phyloP scores from a whole-genome alignment of 2,329 filamentous ascomycete species.

The Aspergillus aculeatus region DNA sequence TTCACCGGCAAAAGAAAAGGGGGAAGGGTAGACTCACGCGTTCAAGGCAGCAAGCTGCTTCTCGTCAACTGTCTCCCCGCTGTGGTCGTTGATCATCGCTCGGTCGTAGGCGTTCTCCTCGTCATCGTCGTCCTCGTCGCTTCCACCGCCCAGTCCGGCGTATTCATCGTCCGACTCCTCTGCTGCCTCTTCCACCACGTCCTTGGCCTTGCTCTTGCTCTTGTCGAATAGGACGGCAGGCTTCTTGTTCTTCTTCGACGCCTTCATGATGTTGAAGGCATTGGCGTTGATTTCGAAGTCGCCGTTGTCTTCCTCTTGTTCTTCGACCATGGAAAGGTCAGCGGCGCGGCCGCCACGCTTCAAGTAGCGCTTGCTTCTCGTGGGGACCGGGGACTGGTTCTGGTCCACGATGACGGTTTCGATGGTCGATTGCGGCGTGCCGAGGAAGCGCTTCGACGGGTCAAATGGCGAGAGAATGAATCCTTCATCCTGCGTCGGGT shows the following conservation, averaged over 20 bases:
- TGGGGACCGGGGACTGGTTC: constrained; percentile 64
- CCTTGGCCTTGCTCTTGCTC: constrained; percentile 81
- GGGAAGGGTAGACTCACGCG: constrained; percentile 64
- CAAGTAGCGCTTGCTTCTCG: constrained; percentile 58
- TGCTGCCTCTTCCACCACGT: constrained; percentile 88
- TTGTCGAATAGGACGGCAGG: constrained; percentile 67
- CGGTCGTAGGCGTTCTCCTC: constrained; percentile 74
- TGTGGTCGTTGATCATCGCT: constrained; percentile 87
- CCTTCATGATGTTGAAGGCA: constrained; percentile 71
- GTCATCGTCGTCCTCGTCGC: constrained; percentile 78
- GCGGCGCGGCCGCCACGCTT: constrained; percentile 46
- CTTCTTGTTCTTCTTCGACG: constrained; percentile 55
- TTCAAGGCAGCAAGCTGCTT: constrained; percentile 80
- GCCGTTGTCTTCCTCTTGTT: constrained; percentile 37
- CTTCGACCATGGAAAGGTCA: constrained; percentile 48
- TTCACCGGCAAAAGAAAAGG: constrained; percentile 6
- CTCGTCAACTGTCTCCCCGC: constrained; percentile 73
- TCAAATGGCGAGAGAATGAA: constrained; percentile 73
- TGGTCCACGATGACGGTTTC: constrained; percentile 63
- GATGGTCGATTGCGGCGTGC: constrained; percentile 65
- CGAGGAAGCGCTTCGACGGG: constrained; percentile 62
- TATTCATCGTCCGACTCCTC: constrained; percentile 99
- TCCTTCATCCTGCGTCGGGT: constrained; percentile 78
- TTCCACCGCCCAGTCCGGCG: constrained; percentile 83
- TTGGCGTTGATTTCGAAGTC: constrained; percentile 43